Percentiles rank a stretch among this genome's conserved stretches.
These are phyloP conservation scores for Paecilomyces sp. DNA, from an alignment of 2,329 filamentous ascomycete species.

Conservation along the genomic window DNA sequence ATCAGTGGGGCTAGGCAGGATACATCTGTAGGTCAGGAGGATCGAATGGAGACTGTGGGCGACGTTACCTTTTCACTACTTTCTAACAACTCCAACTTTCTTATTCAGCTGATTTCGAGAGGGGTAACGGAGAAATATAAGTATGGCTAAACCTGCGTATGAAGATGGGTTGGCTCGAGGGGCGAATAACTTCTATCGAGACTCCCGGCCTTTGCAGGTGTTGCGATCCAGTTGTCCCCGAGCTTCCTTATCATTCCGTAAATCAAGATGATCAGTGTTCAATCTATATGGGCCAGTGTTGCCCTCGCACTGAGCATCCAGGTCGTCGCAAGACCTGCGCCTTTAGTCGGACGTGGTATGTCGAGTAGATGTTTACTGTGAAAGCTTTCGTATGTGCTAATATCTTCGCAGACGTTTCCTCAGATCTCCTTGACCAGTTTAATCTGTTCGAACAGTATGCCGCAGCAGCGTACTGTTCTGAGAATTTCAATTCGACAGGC, in stretches of 20 bases:
- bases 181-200: neutral
- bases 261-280: constrained; percentile 3
- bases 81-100: neutral
- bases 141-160: neutral
- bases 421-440: constrained; percentile 34
- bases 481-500: constrained; percentile 40
- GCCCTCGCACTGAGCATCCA: constrained; percentile 6
- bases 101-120: neutral
- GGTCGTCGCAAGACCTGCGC: constrained; percentile 14
- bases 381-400: neutral
- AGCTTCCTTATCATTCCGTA: neutral
- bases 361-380: neutral
- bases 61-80: neutral
- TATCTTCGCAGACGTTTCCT: constrained; percentile 26
- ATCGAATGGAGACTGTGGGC: neutral
- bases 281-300: constrained; percentile 6
- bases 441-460: constrained; percentile 46
- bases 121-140: neutral
- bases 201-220: neutral
- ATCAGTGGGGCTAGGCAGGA: neutral
- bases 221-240: neutral
- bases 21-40: neutral
- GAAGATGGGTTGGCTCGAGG: neutral
- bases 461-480: constrained; percentile 46
- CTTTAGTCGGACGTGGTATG: constrained; percentile 17